These are phyloP conservation scores for Ascochyta viciae-villosae DNA, from an alignment of 2,329 filamentous ascomycete genomes.

Conservation along the genomic window DNA sequence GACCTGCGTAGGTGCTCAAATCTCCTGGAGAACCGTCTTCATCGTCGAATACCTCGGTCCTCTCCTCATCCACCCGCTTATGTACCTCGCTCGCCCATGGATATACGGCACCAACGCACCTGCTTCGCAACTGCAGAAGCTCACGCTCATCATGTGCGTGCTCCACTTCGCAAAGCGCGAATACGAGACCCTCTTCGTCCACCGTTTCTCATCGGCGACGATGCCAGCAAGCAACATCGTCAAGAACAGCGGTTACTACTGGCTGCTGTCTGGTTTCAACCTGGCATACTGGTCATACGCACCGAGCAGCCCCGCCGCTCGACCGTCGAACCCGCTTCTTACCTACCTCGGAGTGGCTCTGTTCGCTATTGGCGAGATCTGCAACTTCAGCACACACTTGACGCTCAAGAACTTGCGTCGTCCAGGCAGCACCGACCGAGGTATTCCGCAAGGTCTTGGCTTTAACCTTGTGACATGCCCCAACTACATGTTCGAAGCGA, in stretches of 20 bases:
- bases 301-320: slow-evolving; percentile 72
- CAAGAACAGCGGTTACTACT: slow-evolving; percentile 96
- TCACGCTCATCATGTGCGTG: slow-evolving; percentile 76
- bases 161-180: slow-evolving; percentile 95
- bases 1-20: slow-evolving; percentile 72
- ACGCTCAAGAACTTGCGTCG: slow-evolving; percentile 80
- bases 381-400: slow-evolving; percentile 81
- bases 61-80: slow-evolving; percentile 81
- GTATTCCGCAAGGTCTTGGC: slow-evolving; percentile 84
- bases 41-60: slow-evolving; percentile 94
- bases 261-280: slow-evolving; percentile 80
- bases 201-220: slow-evolving; percentile 92
- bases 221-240: slow-evolving; percentile 93
- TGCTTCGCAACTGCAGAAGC: slow-evolving; percentile 71
- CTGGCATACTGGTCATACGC: slow-evolving; percentile 86
- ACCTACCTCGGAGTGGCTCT: slow-evolving; percentile 71
- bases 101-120: slow-evolving; percentile 66
- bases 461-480: slow-evolving; percentile 91
- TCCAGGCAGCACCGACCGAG: slow-evolving; percentile 78
- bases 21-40: slow-evolving; percentile 93
- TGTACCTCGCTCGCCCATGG: slow-evolving; percentile 74
- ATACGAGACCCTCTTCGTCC: slow-evolving; percentile 90
- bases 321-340: slow-evolving; percentile 53
- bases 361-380: slow-evolving; percentile 78
- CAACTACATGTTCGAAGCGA: slow-evolving; percentile 93